Conservation (phyloP, 1,284 basidiomycete species). For the Leccinum proximum region DNA sequence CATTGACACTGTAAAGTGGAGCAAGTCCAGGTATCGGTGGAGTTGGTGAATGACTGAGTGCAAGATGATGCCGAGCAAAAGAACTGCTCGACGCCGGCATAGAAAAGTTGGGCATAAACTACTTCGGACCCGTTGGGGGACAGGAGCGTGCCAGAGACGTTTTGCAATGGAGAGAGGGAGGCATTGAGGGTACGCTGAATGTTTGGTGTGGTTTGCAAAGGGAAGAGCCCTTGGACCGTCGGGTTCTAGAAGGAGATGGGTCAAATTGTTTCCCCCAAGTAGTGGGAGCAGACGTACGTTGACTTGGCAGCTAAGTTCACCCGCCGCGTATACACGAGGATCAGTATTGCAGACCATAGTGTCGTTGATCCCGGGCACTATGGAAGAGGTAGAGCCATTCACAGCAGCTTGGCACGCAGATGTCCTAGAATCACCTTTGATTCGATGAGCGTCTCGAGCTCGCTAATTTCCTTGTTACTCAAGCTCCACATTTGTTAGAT, state of each 20-base stretch:
- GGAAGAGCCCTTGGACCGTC: conserved; percentile 73
- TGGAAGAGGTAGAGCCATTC: conserved; percentile 26
- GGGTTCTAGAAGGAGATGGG: conserved; percentile 53
- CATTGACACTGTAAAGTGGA: conserved; percentile 74
- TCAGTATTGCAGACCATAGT: conserved; percentile 63
- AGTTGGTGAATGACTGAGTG: conserved; percentile 48
- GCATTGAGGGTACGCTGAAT: conserved; percentile 75
- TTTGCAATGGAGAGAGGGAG: conserved; percentile 62
- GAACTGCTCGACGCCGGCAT: conserved; percentile 84
- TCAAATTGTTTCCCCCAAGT: not conserved
- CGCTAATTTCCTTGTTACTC: conserved; percentile 81
- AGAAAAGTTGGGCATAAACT: conserved; percentile 76
- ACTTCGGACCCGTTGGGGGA: conserved; percentile 62
- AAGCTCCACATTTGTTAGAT: conserved; percentile 44
- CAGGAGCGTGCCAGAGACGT: conserved; percentile 34
- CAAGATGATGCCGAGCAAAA: conserved; percentile 75
- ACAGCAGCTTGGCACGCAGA: conserved; percentile 56
- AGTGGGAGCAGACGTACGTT: conserved; percentile 45
- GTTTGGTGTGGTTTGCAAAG: conserved; percentile 64
- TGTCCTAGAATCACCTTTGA: conserved; percentile 60
- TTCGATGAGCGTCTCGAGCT: conserved; percentile 87
- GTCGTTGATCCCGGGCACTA: conserved; percentile 41
- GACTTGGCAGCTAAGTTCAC: conserved; percentile 75
- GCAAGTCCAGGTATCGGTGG: conserved; percentile 58
- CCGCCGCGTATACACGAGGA: conserved; percentile 59